Conservation (phyloP, 2,329 filamentous ascomycete genomes). For the Penicillium rolfsii region DNA sequence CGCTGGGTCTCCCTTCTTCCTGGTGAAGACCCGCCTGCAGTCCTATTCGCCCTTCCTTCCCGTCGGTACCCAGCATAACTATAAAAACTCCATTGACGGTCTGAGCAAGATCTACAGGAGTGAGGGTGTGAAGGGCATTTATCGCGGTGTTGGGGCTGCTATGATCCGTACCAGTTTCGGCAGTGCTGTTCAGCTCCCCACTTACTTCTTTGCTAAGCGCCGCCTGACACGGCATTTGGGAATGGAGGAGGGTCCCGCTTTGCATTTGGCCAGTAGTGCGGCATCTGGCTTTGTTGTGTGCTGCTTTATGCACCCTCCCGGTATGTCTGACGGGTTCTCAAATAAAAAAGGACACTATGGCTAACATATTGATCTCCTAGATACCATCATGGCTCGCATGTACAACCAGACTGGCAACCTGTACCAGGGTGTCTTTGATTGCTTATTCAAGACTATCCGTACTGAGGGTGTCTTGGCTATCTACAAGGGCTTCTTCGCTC, state of each 20-base stretch:
- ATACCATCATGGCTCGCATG: slow-evolving; percentile 97
- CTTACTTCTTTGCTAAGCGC: slow-evolving; percentile 97
- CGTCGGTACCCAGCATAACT: slow-evolving; percentile 94
- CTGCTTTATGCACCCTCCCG: slow-evolving; percentile 95
- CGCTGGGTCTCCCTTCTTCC: slow-evolving; percentile 94
- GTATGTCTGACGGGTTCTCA: slow-evolving; percentile 51
- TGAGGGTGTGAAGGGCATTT: slow-evolving; percentile 81
- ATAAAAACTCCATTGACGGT: slow-evolving; percentile 83
- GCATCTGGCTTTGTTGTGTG: slow-evolving; percentile 95
- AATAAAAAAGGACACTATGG: background rate
- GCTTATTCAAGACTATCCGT: slow-evolving; percentile 83
- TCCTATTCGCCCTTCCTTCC: slow-evolving; percentile 90
- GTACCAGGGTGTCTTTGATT: slow-evolving; percentile 93
- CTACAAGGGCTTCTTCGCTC: slow-evolving; percentile 97
- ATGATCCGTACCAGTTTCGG: slow-evolving; percentile 97
- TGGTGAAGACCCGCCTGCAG: slow-evolving; percentile 94
- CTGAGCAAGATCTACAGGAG: slow-evolving; percentile 73
- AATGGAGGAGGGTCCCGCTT: slow-evolving; percentile 85
- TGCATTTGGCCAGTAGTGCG: slow-evolving; percentile 87
- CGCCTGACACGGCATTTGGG: slow-evolving; percentile 78
- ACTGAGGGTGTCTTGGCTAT: slow-evolving; percentile 91
- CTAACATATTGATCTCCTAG: slow-evolving; percentile 46
- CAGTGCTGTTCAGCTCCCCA: slow-evolving; percentile 92
- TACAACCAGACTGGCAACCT: slow-evolving; percentile 99
- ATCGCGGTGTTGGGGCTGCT: slow-evolving; percentile 86